Base-by-base conservation (phyloP, 129 eudicot species). In the Lactuca sativa region DNA sequence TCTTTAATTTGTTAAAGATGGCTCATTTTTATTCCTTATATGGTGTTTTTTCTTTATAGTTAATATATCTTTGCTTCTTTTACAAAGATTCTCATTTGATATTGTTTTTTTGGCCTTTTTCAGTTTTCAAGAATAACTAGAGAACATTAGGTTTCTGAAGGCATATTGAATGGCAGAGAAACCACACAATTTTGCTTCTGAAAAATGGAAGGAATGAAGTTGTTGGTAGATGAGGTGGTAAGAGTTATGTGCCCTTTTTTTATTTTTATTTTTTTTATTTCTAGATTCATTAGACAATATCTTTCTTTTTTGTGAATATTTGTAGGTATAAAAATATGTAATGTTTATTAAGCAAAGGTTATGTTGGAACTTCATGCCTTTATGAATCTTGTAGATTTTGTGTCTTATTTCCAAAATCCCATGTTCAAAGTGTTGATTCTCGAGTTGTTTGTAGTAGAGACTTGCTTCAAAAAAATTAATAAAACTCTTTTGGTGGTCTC, bases 301-400 rank as follows among this genome's bases (percentile, higher is more conserved):
- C 43, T 66, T 47, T 44, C 15, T 25, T 69, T 49, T 59, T 32
- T 71, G 75, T 44, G 59, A 71, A 71, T 71, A 71, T 71, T 58
- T 71, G 74, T 56, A 59, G 74, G 56, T 71, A 44, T 33, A 48
- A 59, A 40, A 14, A 44, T 30, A 43, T 30, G 75, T 71, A 30
- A 51, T 71, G 48, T 31, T 71, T 33, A 65, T 44, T 12, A 49
- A 48, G 38, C 36, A 32, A 65, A 47, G 33, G 72, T 48, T 48
- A 51, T 66, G 71, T 66, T 14, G 9, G 16, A 66, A 49, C 43
- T 48, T 17, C 43, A 6, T 49, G 58, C 58, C 70, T 65, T 44
- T 65, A 7, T 41, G 34, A 18, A 65, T 67, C 60, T 32, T 51
- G 60, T 67, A 52, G 58, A 65, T 65, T 48, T 44, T 25, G 4